Evolutionary conservation across 148 eudicot genomes (phyloP), one percentile per base, ranked within the genome.

Genomic region (Limonium bicolor): DNA sequence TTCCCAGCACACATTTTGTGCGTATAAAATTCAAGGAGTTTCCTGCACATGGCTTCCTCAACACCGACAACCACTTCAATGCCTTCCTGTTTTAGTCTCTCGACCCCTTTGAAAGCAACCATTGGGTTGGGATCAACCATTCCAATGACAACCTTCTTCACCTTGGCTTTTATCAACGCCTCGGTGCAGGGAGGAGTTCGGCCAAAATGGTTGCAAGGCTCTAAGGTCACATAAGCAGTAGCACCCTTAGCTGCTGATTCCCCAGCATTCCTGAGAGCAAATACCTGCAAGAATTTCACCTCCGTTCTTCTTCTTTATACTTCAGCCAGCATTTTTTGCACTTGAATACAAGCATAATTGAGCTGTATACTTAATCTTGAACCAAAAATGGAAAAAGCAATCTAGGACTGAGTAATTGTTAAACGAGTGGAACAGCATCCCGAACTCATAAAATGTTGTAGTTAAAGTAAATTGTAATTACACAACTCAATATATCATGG

Each of bases 41-140:
- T 67, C 61, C 73, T 77, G 76, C 99, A 90, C 45, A 64, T 20
- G 46, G 78, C 99, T 64, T 81, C 99, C 72, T 90, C 99, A 0
- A 90, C 74, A 15, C 82, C 80, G 15, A 73, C 93, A 27, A 58
- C 66, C 36, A 90, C 99, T 53, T 75, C 68, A 38, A 90, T 85
- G 31, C 93, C 99, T 6, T 82, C 87, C 61, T 71, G 72, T 65
- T 63, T 64, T 14, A 90, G 80, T 44, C 55, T 78, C 37, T 67
- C 51, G 20, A 90, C 61, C 27, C 95, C 99, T 45, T 59, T 76
- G 1, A 95, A 90, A 36, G 72, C 86, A 30, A 85, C 95, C 60
- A 90, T 63, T 15, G 99, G 95, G 62, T 90, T 90, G 0, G 80
- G 95, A 60, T 90, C 99, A 48, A 85, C 94, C 99, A 85, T 85